Evolutionary conservation across 805 yeast genomes (phyloP).

Genomic region (Kregervanrija delftensis): DNA sequence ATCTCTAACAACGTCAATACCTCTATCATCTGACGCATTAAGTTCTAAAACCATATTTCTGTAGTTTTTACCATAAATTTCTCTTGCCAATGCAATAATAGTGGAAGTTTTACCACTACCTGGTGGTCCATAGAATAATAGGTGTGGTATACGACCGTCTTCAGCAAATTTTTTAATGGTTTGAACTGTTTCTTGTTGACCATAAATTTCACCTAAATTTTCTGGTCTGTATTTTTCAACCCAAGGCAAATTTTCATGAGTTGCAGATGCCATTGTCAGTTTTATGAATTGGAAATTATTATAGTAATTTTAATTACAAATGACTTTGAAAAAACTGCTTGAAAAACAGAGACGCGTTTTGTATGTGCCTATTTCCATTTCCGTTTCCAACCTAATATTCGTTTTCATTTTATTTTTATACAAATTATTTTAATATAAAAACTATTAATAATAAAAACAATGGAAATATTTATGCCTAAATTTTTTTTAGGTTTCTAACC

Average conservation of each 20-base stretch:
- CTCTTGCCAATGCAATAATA: conserved; percentile 78
- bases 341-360: too few species aligned
- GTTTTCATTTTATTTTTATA: neutral
- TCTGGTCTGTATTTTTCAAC: conserved; percentile 94
- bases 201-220: conserved; percentile 79
- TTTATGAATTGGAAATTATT: neutral
- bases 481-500: too few species aligned
- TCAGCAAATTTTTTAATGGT: conserved; percentile 82
- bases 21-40: conserved; percentile 96
- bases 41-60: conserved; percentile 88
- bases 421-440: neutral
- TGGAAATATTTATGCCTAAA: too few species aligned
- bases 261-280: conserved; percentile 7
- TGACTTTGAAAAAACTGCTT: neutral
- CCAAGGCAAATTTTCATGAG: conserved; percentile 61
- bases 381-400: neutral
- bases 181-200: conserved; percentile 79
- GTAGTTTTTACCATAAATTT: conserved; percentile 75
- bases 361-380: too few species aligned
- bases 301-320: neutral
- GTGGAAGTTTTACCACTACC: conserved; percentile 93
- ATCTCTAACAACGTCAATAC: conserved; percentile 96
- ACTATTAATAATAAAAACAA: neutral
- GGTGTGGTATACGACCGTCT: conserved; percentile 81
- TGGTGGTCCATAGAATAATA: conserved; percentile 92